Base-by-base conservation (phyloP, 2,329 filamentous ascomycete genomes). In the Xylariales sp. region DNA sequence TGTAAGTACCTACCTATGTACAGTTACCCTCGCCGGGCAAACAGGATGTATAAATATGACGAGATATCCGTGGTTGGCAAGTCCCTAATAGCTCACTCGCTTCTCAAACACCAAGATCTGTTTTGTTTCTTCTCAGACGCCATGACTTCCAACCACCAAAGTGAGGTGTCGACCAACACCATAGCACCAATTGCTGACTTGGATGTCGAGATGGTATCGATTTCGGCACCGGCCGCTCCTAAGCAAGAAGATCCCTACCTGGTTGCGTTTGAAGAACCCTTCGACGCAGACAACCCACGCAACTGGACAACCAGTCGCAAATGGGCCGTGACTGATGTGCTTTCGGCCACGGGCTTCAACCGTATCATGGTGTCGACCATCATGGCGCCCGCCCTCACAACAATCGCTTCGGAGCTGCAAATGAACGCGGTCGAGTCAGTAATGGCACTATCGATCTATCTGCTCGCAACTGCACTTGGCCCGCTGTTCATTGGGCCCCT, bases 341-440 rank as follows among this genome's bases (percentile, higher is more conserved):
- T 74, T 1, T 74, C 71, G 0, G 65, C 65, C 3, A 70, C 68
- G 0, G 71, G 70, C 6, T 74, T 76, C 48, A 72, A 71, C 32
- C 68, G 68, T 8, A 73, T 74, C 44, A 63, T 76, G 47, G 68
- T 73, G 0, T 72, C 69, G 3, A 72, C 71, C 1, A 74, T 76
- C 52, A 70, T 75, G 59, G 71, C 73, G 0, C 71, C 71, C 0
- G 70, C 70, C 0, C 49, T 83, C 19, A 48, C 62, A 1, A 51
- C 64, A 1, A 74, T 83, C 32, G 65, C 69, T 4, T 52, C 54
- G 1, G 74, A 81, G 28, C 60, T 82, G 10, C 31, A 70, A 31
- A 78, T 82, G 54, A 68, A 52, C 5, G 55, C 64, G 5, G 58
- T 60, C 27, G 63, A 75, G 48, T 61, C 77, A 3, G 66, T 68